Evolutionary conservation across 2,329 filamentous ascomycete genomes (phyloP), one percentile per base, ranked within the genome.

Genomic region (Westerdykella ornata): DNA sequence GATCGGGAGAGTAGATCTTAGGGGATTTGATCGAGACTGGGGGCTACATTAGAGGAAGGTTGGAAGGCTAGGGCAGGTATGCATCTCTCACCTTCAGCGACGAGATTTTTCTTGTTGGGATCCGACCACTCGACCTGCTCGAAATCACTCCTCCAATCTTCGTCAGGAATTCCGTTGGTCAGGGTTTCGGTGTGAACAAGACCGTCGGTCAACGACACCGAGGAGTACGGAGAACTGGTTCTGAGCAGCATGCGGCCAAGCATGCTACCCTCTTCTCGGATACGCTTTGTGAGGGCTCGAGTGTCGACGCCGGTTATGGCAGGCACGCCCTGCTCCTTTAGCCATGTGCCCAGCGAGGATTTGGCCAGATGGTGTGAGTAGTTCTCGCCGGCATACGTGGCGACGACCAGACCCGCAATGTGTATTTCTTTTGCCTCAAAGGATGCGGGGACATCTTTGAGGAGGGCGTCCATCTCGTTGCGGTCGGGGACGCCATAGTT

Each of bases 251-350:
- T 79, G 53, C 87, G 85, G 47, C 90, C 92, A 38, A 97, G 81
- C 88, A 97, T 95, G 73, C 88, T 95, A 62, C 92, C 92, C 68
- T 95, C 82, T 59, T 94, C 78, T 56, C 92, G 80, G 55, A 98
- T 95, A 63, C 83, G 84, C 77, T 97, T 96, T 38, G 92, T 98
- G 65, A 98, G 72, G 42, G 86, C 84, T 64, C 92, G 78, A 34
- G 92, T 98, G 71, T 98, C 92, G 46, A 98, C 84, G 44, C 88
- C 92, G 62, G 92, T 92, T 67, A 98, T 88, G 58, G 89, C 92
- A 31, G 92, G 92, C 41, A 98, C 77, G 45, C 82, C 86, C 69
- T 97, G 86, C 70, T 97, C 88, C 73, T 96, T 95, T 59, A 98
- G 77, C 92, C 92, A 98, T 65, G 84, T 77, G 46, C 90, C 90